A percentile compares a stretch with the other conserved stretches of the same genome.
phyloP scores from a whole-genome alignment of 1,139 yeast genomes.

The Hanseniaspora gamundiae region DNA sequence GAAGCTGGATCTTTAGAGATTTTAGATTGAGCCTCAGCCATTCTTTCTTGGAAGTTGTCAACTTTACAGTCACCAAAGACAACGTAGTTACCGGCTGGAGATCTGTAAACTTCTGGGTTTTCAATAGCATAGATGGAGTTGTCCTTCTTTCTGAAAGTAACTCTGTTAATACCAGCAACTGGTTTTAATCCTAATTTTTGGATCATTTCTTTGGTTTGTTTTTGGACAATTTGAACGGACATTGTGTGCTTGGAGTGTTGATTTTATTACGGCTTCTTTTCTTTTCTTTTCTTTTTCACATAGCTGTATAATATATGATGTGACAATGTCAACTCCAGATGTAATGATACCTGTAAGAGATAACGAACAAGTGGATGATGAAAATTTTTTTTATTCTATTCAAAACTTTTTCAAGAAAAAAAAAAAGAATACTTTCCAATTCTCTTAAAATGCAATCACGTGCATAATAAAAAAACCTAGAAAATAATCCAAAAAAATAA shows the following conservation, averaged over 20 bases:
- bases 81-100: constrained; percentile 88
- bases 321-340: too few relatives aligned
- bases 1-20: constrained; percentile 38
- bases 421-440: too few relatives aligned
- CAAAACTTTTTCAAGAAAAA: too few relatives aligned
- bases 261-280: not conserved
- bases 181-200: constrained; percentile 84
- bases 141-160: constrained; percentile 90
- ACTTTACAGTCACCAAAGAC: constrained; percentile 98
- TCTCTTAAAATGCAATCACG: too few relatives aligned
- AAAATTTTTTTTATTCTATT: too few relatives aligned
- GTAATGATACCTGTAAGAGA: too few relatives aligned
- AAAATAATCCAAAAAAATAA: not conserved
- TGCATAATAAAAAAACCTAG: too few relatives aligned
- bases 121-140: constrained; percentile 89
- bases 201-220: constrained; percentile 89
- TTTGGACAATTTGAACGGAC: constrained; percentile 37
- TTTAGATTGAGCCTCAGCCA: constrained; percentile 60
- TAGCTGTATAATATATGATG: too few relatives aligned
- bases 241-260: not conserved
- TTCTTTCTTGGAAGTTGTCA: constrained; percentile 79
- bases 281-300: not conserved
- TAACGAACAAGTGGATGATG: too few relatives aligned
- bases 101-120: constrained; percentile 88
- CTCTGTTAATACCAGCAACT: constrained; percentile 88